Evolutionary conservation across 306 rosid species (phyloP), one percentile per base, ranked within the genome.

Genomic region (Prunus armeniaca): DNA sequence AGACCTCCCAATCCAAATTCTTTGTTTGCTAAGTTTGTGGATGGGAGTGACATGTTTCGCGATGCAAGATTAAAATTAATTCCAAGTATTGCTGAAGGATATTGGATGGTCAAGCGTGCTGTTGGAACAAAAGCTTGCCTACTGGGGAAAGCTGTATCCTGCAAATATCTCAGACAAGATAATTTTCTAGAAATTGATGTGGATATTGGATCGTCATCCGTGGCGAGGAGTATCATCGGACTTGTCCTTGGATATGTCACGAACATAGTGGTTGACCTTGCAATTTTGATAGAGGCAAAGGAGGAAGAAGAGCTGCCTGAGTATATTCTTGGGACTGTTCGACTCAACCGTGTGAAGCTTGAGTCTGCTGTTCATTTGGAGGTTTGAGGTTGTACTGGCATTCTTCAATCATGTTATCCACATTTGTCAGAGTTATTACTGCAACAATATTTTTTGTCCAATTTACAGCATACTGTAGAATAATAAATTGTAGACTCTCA

Each of bases 61-160:
- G 88, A 95, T 82, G 75, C 99, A 46, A 92, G 99, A 88, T 95
- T 95, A 74, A 90, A 95, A 88, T 76, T 95, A 72, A 95, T 95
- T 87, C 99, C 99, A 15, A 91, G 98, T 70, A 95, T 92, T 86
- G 90, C 87, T 55, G 87, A 95, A 91, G 98, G 99, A 76, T 95
- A 95, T 83, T 95, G 97, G 99, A 92, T 95, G 97, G 97, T 95
- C 80, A 95, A 95, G 87, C 89, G 99, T 52, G 97, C 97, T 69
- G 97, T 95, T 24, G 99, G 99, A 86, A 90, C 97, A 65, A 95
- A 95, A 84, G 99, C 97, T 80, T 95, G 99, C 86, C 78, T 95
- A 34, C 67, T 95, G 82, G 99, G 97, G 14, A 92, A 95, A 88
- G 99, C 98, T 50, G 86, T 95, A 58, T 88, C 92, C 22, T 92